phyloP scores from a whole-genome alignment of 2,329 filamentous ascomycete genomes.

The Lithohypha guttulata region DNA sequence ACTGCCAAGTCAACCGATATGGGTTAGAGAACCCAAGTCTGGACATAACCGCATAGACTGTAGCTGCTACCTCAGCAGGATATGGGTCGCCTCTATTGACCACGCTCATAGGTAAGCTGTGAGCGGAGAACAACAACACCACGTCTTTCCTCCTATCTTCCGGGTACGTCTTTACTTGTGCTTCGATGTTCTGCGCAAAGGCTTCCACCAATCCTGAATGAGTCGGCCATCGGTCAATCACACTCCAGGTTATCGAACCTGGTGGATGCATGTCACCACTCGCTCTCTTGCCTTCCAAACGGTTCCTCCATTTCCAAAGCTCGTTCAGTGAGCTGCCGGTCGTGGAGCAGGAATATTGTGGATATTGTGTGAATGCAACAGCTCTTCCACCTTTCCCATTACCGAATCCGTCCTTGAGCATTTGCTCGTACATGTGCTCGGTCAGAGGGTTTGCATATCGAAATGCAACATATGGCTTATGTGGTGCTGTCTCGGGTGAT shows the following conservation, averaged over 20 bases:
- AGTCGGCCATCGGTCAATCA: constrained; percentile 95
- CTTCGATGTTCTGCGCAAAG: constrained; percentile 85
- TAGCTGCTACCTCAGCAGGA: constrained; percentile 88
- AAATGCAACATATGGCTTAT: constrained; percentile 96
- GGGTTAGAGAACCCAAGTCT: constrained; percentile 77
- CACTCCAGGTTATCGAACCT: constrained; percentile 84
- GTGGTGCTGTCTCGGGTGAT: constrained; percentile 84
- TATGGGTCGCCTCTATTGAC: constrained; percentile 95
- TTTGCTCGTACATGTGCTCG: constrained; percentile 76
- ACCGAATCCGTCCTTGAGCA: constrained; percentile 84
- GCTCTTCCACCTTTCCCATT: constrained; percentile 81
- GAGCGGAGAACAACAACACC: constrained; percentile 84
- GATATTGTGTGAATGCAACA: constrained; percentile 96
- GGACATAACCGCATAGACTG: constrained; percentile 94
- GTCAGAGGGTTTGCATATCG: constrained; percentile 89
- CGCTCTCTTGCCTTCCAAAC: constrained; percentile 63
- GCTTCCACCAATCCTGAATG: constrained; percentile 83
- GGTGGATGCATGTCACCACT: constrained; percentile 41
- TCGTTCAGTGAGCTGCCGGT: constrained; percentile 95
- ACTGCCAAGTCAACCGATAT: constrained; percentile 94
- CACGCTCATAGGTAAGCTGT: constrained; percentile 93
- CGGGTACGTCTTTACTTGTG: constrained; percentile 72
- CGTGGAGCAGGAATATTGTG: constrained; percentile 95
- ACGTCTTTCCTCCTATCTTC: constrained; percentile 68
- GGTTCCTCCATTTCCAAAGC: constrained; percentile 90